Evolutionary conservation across 2,329 filamentous ascomycete genomes (phyloP), one percentile per base, ranked within the genome.

Genomic region (Fusarium clavum): DNA sequence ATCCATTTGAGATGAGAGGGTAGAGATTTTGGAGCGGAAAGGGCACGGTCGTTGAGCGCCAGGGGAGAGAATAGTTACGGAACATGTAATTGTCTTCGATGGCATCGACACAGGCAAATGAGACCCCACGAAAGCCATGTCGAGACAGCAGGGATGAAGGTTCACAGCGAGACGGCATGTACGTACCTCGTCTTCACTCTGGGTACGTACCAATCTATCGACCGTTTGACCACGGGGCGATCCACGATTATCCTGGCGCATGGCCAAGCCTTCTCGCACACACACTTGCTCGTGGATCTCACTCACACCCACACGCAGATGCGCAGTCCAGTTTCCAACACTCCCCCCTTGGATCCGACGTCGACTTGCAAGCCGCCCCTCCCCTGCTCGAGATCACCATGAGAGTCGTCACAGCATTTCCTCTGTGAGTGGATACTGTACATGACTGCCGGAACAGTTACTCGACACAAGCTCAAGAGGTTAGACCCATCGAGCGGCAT

Each of bases 141-240:
- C 41, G 57, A 70, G 64, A 69, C 70, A 70, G 57, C 73, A 72
- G 57, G 73, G 73, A 62, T 74, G 48, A 53, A 63, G 65, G 70
- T 70, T 72, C 61, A 63, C 48, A 61, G n/a, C n/a, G 34, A 63
- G 45, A 38, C 41, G 32, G 47, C 25, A 47, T 67, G 46, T 67
- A 20, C 41, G 29, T 46, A 40, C 38, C 34, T 11, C 18, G 10
- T 44, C 48, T 48, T 30, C 47, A 34, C 38, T 30, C 29, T 24
- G 16, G 44, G 34, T 64, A 64, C 40, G 29, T 60, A 41, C 64
- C 60, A 52, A 66, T 57, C 64, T 64, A 72, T 75, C 62, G 74
- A 75, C 73, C 73, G 74, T 76, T 73, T 76, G 72, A 72, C 71
- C 70, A 69, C 71, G 67, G 70, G 71, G 73, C 65, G 74, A 74